Base-by-base conservation (phyloP, 2,329 filamentous ascomycete species). In the Penicillium sp. region DNA sequence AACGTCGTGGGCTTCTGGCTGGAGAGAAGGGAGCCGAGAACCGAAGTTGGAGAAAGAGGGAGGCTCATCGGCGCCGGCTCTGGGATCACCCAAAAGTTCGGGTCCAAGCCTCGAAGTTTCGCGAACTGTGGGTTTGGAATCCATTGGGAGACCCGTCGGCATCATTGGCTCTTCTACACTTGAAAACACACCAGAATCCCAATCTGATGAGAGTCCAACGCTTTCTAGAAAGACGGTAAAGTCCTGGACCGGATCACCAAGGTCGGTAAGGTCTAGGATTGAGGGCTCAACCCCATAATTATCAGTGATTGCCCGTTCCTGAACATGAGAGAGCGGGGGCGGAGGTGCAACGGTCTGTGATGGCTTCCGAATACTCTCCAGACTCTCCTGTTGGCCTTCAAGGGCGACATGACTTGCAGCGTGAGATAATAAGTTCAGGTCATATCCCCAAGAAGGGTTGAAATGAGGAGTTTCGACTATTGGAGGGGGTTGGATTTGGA, bases 361-460 rank as follows among this genome's bases (percentile, higher is more conserved):
- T 38, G 75, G 67, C 64, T 78, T 78, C 58, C 75, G 74, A 45
- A 78, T 68, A 3, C 75, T 71, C 60, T 78, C 75, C 52, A 78
- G 63, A 58, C 67, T 73, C 64, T 79, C 77, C 64, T 79, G 77
- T 64, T 82, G 79, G 17, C 78, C 77, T 64, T 81, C 80, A 31
- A 81, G 75, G 23, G 80, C 80, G 45, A 82, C 80, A 75, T 82
- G 80, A 60, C 80, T 82, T 11, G 80, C 80, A 29, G 80, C 80
- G 70, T 82, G 80, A 9, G 80, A 82, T 35, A 82, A 70, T 17
- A 82, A 72, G 62, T 82, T 82, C 60, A 82, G 67, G 60, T 82
- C 80, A 65, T 82, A 82, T n/a, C 80, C 80, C 80, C 80, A 82
- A 6, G 79, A 81, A 5, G 80, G 80, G 69, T 82, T 82, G 65